Conservation (phyloP, 192 early-diverging fungal species). For the Rhizophagus clarus region DNA sequence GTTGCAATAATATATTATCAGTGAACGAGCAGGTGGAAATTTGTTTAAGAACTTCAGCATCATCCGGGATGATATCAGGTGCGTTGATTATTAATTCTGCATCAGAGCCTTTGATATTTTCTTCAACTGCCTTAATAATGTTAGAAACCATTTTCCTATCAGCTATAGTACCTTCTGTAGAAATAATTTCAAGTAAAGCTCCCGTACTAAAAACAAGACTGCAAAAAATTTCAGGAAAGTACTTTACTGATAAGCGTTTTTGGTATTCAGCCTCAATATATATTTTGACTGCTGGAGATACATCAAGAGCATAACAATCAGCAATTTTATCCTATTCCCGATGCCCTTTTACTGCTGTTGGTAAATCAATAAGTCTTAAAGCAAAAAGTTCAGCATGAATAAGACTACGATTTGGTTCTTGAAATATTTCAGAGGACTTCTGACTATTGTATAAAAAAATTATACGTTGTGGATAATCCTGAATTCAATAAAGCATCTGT, state of each 20-base stretch:
- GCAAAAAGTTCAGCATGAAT: conserved; percentile 22
- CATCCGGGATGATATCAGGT: conserved; percentile 18
- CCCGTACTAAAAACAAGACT: conserved; percentile 26
- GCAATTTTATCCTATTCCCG: conserved; percentile 21
- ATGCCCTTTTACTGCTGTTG: conserved; percentile 21
- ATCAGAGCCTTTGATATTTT: conserved; percentile 22
- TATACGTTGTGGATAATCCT: conserved; percentile 5
- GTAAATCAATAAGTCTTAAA: conserved; percentile 24
- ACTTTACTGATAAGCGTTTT: conserved; percentile 23
- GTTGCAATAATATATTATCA: conserved; percentile 24
- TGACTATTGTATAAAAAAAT: conserved; percentile 29
- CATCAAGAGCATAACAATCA: conserved; percentile 20
- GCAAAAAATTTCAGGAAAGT: conserved; percentile 29
- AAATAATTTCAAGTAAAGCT: conserved; percentile 18
- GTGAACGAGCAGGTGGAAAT: conserved; percentile 7
- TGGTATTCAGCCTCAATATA: conserved; percentile 32
- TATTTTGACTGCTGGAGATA: conserved; percentile 15
- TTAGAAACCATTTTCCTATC: conserved; percentile 10
- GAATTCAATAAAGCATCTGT: conserved; percentile 11
- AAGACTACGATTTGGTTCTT: conserved; percentile 19
- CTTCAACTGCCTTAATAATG: conserved; percentile 24
- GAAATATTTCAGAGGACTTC: conserved; percentile 13
- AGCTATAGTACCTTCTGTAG: conserved; percentile 6
- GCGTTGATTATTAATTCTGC: conserved; percentile 28
- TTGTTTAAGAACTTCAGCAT: conserved; percentile 29